Conservation (phyloP, 148 eudicot genomes). For the Fallopia convolvulus region DNA sequence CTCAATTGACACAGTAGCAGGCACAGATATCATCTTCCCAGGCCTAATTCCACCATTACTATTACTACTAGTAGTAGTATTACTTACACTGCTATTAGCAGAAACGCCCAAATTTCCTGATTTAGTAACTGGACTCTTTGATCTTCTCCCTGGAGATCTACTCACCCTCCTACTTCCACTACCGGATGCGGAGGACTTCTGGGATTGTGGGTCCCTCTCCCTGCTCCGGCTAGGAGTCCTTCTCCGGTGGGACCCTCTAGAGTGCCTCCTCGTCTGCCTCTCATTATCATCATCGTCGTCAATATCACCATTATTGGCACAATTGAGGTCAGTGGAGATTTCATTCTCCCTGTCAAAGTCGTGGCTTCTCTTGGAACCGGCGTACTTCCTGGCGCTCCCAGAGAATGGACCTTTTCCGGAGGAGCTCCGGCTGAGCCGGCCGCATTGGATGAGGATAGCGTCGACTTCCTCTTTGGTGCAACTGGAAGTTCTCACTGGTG, state of each 20-base stretch:
- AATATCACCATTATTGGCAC: slow-evolving; percentile 21
- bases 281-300: slow-evolving; percentile 24
- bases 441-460: slow-evolving; percentile 11
- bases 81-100: slow-evolving; percentile 9
- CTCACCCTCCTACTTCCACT: slow-evolving; percentile 69
- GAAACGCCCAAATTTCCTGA: slow-evolving; percentile 5
- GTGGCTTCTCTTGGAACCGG: slow-evolving; percentile 83
- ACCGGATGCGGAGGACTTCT: slow-evolving; percentile 34
- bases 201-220: slow-evolving; percentile 47
- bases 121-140: slow-evolving; percentile 55
- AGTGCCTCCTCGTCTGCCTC: slow-evolving; percentile 32
- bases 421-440: slow-evolving; percentile 25
- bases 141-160: slow-evolving; percentile 77
- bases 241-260: slow-evolving; percentile 47
- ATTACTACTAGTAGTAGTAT: slow-evolving; percentile 9
- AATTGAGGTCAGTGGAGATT: slow-evolving; percentile 5
- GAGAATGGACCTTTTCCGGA: slow-evolving; percentile 42
- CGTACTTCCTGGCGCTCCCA: slow-evolving; percentile 41
- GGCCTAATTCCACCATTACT: slow-evolving; percentile 34
- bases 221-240: slow-evolving; percentile 80
- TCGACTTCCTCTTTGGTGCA: slow-evolving; percentile 13
- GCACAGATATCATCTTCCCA: slow-evolving; percentile 87
- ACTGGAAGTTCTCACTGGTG: slow-evolving; percentile 6
- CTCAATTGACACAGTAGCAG: slow-evolving; percentile 69
- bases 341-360: slow-evolving; percentile 67